Conservation (phyloP, 1,139 yeast species). For the Scheffersomyces quercinus region DNA sequence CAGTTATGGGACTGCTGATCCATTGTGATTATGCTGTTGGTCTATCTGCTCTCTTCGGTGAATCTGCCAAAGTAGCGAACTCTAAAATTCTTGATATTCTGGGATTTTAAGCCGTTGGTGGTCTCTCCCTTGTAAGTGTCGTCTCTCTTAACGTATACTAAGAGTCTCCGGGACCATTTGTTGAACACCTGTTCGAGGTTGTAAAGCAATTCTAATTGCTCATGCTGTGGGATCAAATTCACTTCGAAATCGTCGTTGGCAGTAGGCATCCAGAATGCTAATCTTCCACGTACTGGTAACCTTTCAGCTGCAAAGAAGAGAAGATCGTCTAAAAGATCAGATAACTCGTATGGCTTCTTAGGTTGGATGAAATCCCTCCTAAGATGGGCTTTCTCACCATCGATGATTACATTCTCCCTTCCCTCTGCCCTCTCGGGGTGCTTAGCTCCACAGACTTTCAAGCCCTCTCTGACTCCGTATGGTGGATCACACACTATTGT, state of each 20-base stretch:
- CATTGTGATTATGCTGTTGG: not conserved
- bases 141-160: constrained; percentile 77
- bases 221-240: constrained; percentile 80
- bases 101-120: constrained; percentile 43
- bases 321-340: constrained; percentile 73
- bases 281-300: constrained; percentile 71
- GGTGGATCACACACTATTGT: constrained; percentile 96
- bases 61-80: constrained; percentile 79
- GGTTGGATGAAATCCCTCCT: constrained; percentile 89
- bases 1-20: not conserved
- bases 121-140: constrained; percentile 58
- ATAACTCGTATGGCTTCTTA: constrained; percentile 84
- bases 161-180: constrained; percentile 86
- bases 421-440: constrained; percentile 59
- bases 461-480: constrained; percentile 94
- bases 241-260: constrained; percentile 82
- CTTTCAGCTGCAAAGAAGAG: constrained; percentile 70
- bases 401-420: constrained; percentile 66
- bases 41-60: constrained; percentile 34
- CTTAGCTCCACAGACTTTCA: constrained; percentile 87
- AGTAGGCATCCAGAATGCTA: constrained; percentile 98
- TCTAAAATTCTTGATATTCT: constrained; percentile 61
- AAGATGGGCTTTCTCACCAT: constrained; percentile 77
- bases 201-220: constrained; percentile 65
- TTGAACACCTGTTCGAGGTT: constrained; percentile 85